Evolutionary conservation across 1,284 basidiomycete species (phyloP), one percentile per base, ranked within the genome.

Genomic region (Ceratobasidium sp.): DNA sequence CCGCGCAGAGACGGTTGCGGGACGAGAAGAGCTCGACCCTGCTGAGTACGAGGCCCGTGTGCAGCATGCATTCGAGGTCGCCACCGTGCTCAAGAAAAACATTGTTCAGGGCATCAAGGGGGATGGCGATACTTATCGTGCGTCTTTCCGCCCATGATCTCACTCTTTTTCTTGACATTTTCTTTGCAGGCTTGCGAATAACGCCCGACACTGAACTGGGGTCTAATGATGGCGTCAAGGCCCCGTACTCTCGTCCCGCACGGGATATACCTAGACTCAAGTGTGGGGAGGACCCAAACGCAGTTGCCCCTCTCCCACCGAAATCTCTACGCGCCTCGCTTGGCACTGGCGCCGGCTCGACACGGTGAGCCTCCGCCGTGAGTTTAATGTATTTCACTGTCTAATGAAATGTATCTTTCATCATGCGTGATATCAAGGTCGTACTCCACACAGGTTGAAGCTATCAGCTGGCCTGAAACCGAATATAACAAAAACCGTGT

Each of bases 121-220:
- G 19, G 76, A 75, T n/a, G 68, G 83, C 49, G 88, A 87, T 11
- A 83, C 85, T 27, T 93, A 89, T 85, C 85, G 91, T 92, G 78
- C 73, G 85, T 81, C 27, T 31, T 49, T 5, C n/a, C 8, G 13
- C 51, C 29, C 6, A 2, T 72, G 69, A 54, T 56, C 24, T 72
- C 53, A n/a, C 27, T 29, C 75, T 54, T 22, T 7, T 31, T 49
- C 64, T 53, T 65, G 16, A 22, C 59, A 34, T n/a, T 13, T 37
- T 19, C 22, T 27, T 24, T 48, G 5, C 76, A 93, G 92, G 84
- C 75, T 78, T 94, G 53, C 85, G 85, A 59, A 83, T 93, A 56
- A 92, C 88, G 2, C 82, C 88, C 53, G 84, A 92, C 69, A 92
- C 90, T 0, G 92, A 94, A 78, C 83, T 94, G 2, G 92, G 92